phyloP scores from a whole-genome alignment of 192 early-diverging fungal species.

The Obelidium mucronatum region DNA sequence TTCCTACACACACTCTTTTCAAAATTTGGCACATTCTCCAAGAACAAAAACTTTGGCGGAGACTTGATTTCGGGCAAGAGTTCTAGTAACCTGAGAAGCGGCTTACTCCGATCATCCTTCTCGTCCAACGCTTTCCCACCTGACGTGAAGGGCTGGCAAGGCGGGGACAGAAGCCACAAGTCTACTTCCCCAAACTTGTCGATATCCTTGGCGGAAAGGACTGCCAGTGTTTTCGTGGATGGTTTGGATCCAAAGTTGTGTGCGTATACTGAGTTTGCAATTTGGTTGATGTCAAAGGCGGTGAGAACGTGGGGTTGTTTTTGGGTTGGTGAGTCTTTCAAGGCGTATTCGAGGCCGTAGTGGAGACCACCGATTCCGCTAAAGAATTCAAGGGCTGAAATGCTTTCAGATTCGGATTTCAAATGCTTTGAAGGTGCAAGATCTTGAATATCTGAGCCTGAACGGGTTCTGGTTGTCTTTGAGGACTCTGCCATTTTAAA shows the following conservation, averaged over 20 bases:
- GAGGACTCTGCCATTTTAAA: no score
- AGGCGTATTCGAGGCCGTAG: constrained; percentile 72
- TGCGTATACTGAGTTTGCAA: constrained; percentile 74
- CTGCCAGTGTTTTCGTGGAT: constrained; percentile 55
- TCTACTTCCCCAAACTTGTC: constrained; percentile 69
- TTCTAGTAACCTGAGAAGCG: constrained; percentile 52
- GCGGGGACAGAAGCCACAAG: constrained; percentile 91
- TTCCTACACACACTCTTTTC: constrained; percentile 49
- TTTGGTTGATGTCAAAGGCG: constrained; percentile 93
- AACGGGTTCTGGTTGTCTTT: no score
- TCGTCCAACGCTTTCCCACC: constrained; percentile 81
- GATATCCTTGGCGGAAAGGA: constrained; percentile 52
- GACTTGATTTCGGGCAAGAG: constrained; percentile 42
- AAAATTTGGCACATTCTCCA: constrained; percentile 69
- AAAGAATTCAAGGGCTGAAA: constrained; percentile 70
- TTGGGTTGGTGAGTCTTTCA: constrained; percentile 45
- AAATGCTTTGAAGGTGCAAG: no score
- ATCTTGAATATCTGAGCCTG: no score
- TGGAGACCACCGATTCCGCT: constrained; percentile 73
- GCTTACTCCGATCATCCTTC: constrained; percentile 48
- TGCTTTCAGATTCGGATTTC: background rate
- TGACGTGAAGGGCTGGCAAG: constrained; percentile 79
- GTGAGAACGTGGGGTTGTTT: constrained; percentile 62
- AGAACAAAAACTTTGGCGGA: constrained; percentile 53
- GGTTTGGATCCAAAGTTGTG: constrained; percentile 54